Evolutionary conservation across 257 asterid species (phyloP), one percentile per base, ranked within the genome.

Genomic region (Catharanthus roseus): DNA sequence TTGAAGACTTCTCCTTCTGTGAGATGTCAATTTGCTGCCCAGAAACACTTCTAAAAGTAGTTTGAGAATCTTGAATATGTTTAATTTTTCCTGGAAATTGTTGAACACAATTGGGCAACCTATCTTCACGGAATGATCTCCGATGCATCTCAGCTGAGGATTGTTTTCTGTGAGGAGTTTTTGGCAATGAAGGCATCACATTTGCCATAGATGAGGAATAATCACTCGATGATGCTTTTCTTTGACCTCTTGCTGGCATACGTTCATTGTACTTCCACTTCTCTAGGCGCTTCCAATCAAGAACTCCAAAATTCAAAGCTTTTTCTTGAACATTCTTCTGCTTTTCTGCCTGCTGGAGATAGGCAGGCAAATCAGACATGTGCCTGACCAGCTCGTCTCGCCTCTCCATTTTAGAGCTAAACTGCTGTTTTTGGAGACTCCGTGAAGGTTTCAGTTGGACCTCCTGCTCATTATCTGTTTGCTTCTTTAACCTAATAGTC

Each of bases 291-390:
- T 84, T 86, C 96, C 97, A 95, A 70, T 91, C 98, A 50, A 95
- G 95, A 79, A 95, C 99, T 67, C 99, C 99, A 56, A 91, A 87
- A 82, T 85, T 95, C 58, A 95, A 84, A 45, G 96, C 99, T 82
- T 86, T 88, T 49, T 79, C 98, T 73, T 89, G 97, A 72, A 85
- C 45, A 67, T 79, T 88, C 28, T 78, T 84, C 65, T 82, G 90
- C 77, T 79, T 87, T 77, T 87, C 93, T 8, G 75, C 79, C 66
- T 74, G 85, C 80, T 85, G 95, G 76, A 95, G 97, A 84, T 87
- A 95, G 74, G 80, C 72, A 68, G 98, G 99, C 78, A 92, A 77
- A 74, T 87, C 90, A 10, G 97, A 91, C 99, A 95, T 95, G 86
- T 95, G 87, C 82, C 80, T 87, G 73, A 95, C 87, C 45, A 95